Base-by-base conservation (phyloP, 179 eudicot species). In the Spinacia oleracea region DNA sequence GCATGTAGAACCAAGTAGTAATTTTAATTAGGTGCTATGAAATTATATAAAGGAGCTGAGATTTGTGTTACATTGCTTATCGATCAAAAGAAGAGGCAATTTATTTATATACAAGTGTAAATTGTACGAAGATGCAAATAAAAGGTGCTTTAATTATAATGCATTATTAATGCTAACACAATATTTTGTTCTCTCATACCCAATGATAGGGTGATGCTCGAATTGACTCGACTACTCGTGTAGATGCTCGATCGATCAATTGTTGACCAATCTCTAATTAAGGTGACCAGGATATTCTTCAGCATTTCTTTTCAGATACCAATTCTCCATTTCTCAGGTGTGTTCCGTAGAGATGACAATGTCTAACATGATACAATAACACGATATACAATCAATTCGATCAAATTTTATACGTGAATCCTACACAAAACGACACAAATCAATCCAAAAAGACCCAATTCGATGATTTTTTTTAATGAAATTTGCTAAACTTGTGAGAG, bases 201-300 rank as follows among this genome's bases (percentile, higher is more conserved):
- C 70, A 66, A 66, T 66, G 12, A 34, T 25, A 29, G 5, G 53
- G 16, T 42, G 29, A n/a, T 42, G 29, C 27, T 8, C 6, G 45
- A 16, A 34, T 9, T 34, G 35, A 16, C 15, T 45, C 12, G 6
- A 14, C 58, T 53, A 53, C 7, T 35, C 1, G 15, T 21, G 50
- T 21, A 2, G 72, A 21, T 66, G 29, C 50, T n/a, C 15, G 21
- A 11, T 21, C 6, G 50, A 5, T 20, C 15, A 38, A 11, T 21
- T 16, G 50, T 20, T 20, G n/a, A 20, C 7, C n/a, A 20, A 2
- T 53, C 53, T 70, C 27, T 67, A n/a, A n/a, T n/a, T n/a, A 9
- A 43, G 32, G 34, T 43, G 45, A 6, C 55, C 55, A n/a, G 55
- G 73, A 70, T 70, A 70, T 70, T 66, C 73, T 70, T 70, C 10